Evolutionary conservation across 2,329 filamentous ascomycete species (phyloP), one percentile per base, ranked within the genome.

Genomic region (Pestalotiopsis sp.): DNA sequence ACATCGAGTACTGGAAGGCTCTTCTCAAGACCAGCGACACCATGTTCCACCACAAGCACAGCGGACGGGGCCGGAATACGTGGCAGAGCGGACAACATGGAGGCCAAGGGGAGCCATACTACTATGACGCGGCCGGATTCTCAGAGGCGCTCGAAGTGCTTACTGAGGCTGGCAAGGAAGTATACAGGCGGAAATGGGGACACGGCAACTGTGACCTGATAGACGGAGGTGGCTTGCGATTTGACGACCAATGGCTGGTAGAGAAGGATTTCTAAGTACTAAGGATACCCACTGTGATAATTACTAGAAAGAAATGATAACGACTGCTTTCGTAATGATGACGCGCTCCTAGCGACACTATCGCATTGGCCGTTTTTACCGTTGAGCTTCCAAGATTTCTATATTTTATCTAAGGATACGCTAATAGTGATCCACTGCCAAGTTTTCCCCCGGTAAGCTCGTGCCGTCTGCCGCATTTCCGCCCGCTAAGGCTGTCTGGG

Each of bases 201-300:
- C 81, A 83, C 68, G 71, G 75, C 10, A 79, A 80, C 60, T 85
- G 83, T 71, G 77, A 85, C 68, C 67, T 83, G 38, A 74, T 81
- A 26, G 70, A 65, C 2, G 77, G 75, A 10, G 77, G 74, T 26
- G 80, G 79, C 0, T 66, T 84, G 66, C 73, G 73, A 66, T 71
- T 79, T n/a, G 77, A 77, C 24, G 83, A 85, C 74, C 82, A 83
- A 70, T 85, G 83, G 83, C 77, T 71, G 66, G 81, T 85, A n/a
- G 74, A 80, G 63, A 75, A 79, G 64, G 81, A 83, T 35, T 35
- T 35, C 30, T 35, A 35, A 35, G 30, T 35, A 35, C 30, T 35
- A 35, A 35, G 30, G 30, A 35, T 35, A 35, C 30, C 30, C 30
- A 35, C 30, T 35, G 30, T 35, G 30, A 35, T 9, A 35, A 35